Evolutionary conservation across 345 rosid species (phyloP).

Genomic region (Gossypium herbaceum): DNA sequence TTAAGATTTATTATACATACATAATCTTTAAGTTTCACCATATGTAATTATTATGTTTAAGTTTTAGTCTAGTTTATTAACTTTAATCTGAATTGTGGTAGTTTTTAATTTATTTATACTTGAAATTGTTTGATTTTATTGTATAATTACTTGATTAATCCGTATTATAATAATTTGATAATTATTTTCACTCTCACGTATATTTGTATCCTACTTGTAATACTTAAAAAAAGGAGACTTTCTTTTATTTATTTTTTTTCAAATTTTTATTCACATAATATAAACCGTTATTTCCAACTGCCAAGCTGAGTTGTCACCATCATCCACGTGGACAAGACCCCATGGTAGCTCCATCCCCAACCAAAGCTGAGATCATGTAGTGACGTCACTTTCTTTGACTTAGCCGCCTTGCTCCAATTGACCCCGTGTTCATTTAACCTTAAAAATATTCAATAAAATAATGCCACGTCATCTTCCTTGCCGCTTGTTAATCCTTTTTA

Average conservation of each 20-base stretch:
- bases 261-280: not conserved
- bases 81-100: rapidly evolving
- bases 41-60: too few relatives aligned
- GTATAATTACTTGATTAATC: too few relatives aligned
- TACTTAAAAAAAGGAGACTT: too few relatives aligned
- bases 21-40: too few relatives aligned
- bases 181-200: too few relatives aligned
- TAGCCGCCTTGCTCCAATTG: conserved; percentile 32
- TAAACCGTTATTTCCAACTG: not conserved
- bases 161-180: too few relatives aligned
- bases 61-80: too few relatives aligned
- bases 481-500: not conserved
- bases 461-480: not conserved
- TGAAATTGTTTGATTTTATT: too few relatives aligned
- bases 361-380: not conserved
- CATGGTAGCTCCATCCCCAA: not conserved
- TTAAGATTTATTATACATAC: too few relatives aligned
- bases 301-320: conserved; percentile 18
- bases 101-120: too few relatives aligned
- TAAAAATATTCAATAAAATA: not conserved
- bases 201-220: too few relatives aligned
- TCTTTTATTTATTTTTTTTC: too few relatives aligned
- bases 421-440: conserved; percentile 33
- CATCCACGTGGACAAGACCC: conserved; percentile 19
- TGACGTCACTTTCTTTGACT: conserved; percentile 27